These are phyloP conservation scores for Solanum paucissectum DNA, from an alignment of 257 asterid species.

Conservation along the genomic window DNA sequence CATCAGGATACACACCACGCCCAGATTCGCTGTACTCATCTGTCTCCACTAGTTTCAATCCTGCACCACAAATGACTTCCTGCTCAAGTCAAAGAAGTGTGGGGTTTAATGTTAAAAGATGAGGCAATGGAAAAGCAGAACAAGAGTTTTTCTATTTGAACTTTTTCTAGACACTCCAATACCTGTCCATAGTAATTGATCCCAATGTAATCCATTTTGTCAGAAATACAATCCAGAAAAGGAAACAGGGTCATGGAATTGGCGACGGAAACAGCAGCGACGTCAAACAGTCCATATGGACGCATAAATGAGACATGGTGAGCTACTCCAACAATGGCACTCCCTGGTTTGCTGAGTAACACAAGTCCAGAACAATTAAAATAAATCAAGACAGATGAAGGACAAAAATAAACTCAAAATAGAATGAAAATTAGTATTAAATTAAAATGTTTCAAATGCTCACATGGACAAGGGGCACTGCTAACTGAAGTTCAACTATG, in stretches of 20 bases:
- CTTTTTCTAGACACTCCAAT: background rate
- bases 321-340: constrained; percentile 78
- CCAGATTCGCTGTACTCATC: constrained; percentile 98
- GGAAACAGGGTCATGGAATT: constrained; percentile 57
- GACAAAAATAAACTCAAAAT: background rate
- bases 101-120: background rate
- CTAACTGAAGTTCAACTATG: background rate
- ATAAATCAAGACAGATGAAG: background rate
- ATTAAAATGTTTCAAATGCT: background rate
- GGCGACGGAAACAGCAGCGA: constrained; percentile 67
- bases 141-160: background rate
- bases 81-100: constrained; percentile 23
- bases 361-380: background rate
- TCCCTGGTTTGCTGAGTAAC: constrained; percentile 31
- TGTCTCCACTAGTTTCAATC: constrained; percentile 69
- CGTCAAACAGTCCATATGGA: constrained; percentile 82
- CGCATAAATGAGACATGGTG: constrained; percentile 93
- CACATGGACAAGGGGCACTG: background rate
- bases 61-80: constrained; percentile 81
- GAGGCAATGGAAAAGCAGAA: background rate
- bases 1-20: constrained; percentile 96
- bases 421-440: background rate
- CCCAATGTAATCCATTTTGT: constrained; percentile 82
- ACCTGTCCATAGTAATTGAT: constrained; percentile 98
- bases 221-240: constrained; percentile 61